Percentiles rank a stretch among this genome's conserved stretches.
Evolutionary conservation across 2,329 filamentous ascomycete species (phyloP).

Genomic region (Pseudopyricularia javanii): DNA sequence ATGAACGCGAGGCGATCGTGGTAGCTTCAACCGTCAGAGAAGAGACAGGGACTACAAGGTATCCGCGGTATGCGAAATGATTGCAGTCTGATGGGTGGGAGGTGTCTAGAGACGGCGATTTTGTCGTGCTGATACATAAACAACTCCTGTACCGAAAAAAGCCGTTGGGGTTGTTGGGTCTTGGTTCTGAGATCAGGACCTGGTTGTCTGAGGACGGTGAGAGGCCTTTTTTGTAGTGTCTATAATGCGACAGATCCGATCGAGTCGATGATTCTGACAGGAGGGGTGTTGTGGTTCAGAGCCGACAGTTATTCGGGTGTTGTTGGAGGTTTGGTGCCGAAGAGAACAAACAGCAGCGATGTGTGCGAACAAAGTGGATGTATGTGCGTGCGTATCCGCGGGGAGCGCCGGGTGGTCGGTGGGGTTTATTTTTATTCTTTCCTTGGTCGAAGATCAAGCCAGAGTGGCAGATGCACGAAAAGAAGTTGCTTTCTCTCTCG

Average conservation of each 20-base stretch:
- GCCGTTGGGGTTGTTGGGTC: too few relatives aligned
- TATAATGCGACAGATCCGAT: background rate
- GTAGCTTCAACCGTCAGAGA: slow-evolving; percentile 74
- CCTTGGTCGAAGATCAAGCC: background rate
- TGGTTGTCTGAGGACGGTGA: background rate
- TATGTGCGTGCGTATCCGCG: background rate
- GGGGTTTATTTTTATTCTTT: background rate
- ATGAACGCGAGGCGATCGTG: slow-evolving; percentile 35
- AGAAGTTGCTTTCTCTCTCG: background rate
- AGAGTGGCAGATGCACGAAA: background rate
- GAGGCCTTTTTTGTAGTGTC: background rate
- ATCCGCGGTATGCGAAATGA: slow-evolving; percentile 92
- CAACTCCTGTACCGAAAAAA: slow-evolving; percentile 32
- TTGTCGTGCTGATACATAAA: slow-evolving; percentile 99
- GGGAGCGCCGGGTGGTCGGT: background rate
- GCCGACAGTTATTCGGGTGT: background rate
- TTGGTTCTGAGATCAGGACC: background rate
- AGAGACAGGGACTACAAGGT: slow-evolving; percentile 80
- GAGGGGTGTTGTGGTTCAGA: background rate
- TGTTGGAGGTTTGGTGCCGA: background rate
- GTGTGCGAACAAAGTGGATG: too few relatives aligned
- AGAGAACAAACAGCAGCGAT: too few relatives aligned
- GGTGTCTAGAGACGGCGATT: slow-evolving; percentile 85
- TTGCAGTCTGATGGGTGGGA: slow-evolving; percentile 90
- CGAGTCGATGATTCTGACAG: background rate